A percentile compares a stretch with the other conserved stretches of the same genome.
phyloP scores from a whole-genome alignment of 306 rosid species.

The Neltuma alba region DNA sequence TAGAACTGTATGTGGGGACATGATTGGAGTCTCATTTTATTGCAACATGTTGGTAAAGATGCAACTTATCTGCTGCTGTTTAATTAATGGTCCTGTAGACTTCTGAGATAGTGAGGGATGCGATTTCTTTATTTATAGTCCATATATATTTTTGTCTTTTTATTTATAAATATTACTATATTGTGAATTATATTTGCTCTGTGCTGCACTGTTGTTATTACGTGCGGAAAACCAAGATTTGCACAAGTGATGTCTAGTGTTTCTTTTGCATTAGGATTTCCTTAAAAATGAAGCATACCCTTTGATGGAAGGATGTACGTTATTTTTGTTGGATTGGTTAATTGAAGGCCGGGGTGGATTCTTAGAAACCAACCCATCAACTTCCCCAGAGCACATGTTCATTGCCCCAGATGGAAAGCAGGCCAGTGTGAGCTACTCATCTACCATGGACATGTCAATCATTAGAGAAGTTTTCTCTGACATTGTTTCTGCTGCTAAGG shows the following conservation, averaged over 20 bases:
- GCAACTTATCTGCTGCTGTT: conserved; percentile 17
- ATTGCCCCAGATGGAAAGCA: conserved; percentile 76
- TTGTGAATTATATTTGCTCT: conserved; percentile 18
- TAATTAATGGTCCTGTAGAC: conserved; percentile 12
- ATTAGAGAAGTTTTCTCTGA: conserved; percentile 82
- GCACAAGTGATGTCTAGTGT: conserved; percentile 29
- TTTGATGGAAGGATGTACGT: conserved; percentile 91
- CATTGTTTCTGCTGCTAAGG: conserved; percentile 84
- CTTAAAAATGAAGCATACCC: conserved; percentile 89
- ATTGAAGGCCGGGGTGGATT: conserved; percentile 77
- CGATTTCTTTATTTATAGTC: conserved; percentile 18
- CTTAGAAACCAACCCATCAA: conserved; percentile 94
- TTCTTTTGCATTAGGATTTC: conserved; percentile 62
- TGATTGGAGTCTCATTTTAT: conserved; percentile 23
- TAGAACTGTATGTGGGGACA: not conserved
- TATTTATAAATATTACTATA: not conserved
- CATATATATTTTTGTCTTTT: not conserved
- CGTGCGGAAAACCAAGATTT: not conserved
- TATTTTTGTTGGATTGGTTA: conserved; percentile 97
- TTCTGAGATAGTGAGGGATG: conserved; percentile 12
- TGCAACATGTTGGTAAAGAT: not conserved
- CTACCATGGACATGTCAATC: conserved; percentile 95
- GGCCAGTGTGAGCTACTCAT: conserved; percentile 96
- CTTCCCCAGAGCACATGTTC: conserved; percentile 98
- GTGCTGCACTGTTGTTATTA: not conserved